Evolutionary conservation across 2,329 filamentous ascomycete genomes (phyloP).

Genomic region (Daldinia sp.): DNA sequence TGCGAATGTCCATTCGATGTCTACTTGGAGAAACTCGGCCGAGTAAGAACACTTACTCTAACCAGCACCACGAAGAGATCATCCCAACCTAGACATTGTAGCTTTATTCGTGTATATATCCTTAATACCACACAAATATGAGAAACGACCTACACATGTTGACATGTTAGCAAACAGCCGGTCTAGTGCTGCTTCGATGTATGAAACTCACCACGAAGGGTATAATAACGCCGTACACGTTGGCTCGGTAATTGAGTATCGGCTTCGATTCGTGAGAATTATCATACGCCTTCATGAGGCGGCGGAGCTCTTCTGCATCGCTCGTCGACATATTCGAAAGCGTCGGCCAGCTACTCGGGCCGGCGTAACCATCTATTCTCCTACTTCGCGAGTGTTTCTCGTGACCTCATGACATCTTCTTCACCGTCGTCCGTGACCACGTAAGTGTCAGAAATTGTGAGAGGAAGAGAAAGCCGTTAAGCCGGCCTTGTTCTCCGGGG

Average conservation of each 20-base stretch:
- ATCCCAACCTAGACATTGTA: conserved; percentile 52
- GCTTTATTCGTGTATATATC: conserved; percentile 48
- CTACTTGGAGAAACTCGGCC: background rate
- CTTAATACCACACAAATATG: conserved; percentile 48
- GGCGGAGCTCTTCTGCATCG: conserved; percentile 20
- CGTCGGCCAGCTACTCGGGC: background rate
- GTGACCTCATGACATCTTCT: conserved; percentile 7
- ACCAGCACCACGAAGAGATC: conserved; percentile 54
- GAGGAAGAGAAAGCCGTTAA: background rate
- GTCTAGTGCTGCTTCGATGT: background rate
- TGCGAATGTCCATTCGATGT: background rate
- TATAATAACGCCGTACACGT: conserved; percentile 43
- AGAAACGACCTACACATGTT: conserved; percentile 43
- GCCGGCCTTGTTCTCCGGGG: conserved; percentile 8
- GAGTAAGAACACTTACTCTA: conserved; percentile 42
- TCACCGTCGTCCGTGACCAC: background rate
- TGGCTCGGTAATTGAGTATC: conserved; percentile 41
- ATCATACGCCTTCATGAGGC: conserved; percentile 47
- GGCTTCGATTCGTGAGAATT: conserved; percentile 45
- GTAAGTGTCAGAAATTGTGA: background rate
- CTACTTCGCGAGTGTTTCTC: background rate
- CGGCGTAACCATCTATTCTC: background rate
- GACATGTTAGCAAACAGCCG: conserved; percentile 9
- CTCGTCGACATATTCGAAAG: conserved; percentile 28
- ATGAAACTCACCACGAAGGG: conserved; percentile 44